A percentile compares a stretch with the other conserved stretches of the same genome.
Conservation (phyloP, 2,329 filamentous ascomycete genomes). For the Hortaea sp. region DNA sequence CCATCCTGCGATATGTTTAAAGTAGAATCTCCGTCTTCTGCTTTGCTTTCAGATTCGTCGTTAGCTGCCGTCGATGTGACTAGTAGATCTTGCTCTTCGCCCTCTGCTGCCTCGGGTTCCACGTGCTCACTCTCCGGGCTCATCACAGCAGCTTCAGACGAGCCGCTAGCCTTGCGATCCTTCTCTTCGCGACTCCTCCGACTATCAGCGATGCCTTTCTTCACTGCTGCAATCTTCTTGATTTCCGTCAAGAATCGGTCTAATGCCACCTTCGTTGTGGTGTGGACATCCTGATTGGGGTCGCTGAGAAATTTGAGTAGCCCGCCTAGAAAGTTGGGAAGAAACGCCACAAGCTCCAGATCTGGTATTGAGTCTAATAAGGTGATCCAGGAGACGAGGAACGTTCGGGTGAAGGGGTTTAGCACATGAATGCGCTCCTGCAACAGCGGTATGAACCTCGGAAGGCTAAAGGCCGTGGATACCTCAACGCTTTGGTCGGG, state of each 20-base stretch:
- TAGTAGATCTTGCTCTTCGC: background rate
- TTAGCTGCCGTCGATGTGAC: background rate
- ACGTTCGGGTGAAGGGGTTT: constrained; percentile 89
- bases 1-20: constrained; percentile 19
- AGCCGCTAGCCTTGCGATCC: constrained; percentile 16
- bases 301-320: constrained; percentile 88
- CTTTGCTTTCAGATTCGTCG: background rate
- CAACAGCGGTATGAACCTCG: constrained; percentile 81
- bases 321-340: constrained; percentile 84
- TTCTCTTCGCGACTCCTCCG: constrained; percentile 52
- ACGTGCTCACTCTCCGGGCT: constrained; percentile 5
- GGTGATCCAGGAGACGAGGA: constrained; percentile 92
- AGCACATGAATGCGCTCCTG: constrained; percentile 90
- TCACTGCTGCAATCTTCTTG: constrained; percentile 83
- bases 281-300: constrained; percentile 85
- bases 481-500: constrained; percentile 36
- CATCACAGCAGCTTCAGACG: constrained; percentile 6
- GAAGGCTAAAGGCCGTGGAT: constrained; percentile 84
- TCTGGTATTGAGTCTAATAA: constrained; percentile 94
- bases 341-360: constrained; percentile 81
- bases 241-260: constrained; percentile 91
- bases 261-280: constrained; percentile 76
- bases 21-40: constrained; percentile 29
- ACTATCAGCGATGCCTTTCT: constrained; percentile 84
- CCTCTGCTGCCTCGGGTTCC: constrained; percentile 2